Percentiles rank a stretch among this genome's conserved stretches.
These are phyloP conservation scores for Podila horticola DNA, from an alignment of 192 early-diverging fungal genomes.

Conservation along the genomic window DNA sequence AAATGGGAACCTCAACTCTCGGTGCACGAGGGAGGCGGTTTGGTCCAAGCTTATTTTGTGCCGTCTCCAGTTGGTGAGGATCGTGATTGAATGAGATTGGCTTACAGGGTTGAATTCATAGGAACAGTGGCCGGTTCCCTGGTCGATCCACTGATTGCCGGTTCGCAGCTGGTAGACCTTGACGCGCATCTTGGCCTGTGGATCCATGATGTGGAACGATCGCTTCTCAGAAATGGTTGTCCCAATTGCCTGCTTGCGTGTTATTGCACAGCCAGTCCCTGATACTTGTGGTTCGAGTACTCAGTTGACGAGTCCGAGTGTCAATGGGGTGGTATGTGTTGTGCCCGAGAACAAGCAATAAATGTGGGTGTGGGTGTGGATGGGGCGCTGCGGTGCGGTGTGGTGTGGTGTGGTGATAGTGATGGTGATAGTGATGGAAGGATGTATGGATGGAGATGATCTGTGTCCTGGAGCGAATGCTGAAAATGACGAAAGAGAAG, in stretches of 20 bases:
- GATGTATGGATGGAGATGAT: neutral
- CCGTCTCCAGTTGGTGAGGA: neutral
- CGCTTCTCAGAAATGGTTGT: neutral
- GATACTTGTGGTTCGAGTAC: neutral
- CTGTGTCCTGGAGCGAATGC: neutral
- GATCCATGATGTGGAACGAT: constrained; percentile 32
- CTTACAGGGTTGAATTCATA: constrained; percentile 73
- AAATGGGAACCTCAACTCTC: too few relatives aligned
- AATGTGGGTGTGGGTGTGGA: neutral
- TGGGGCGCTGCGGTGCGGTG: neutral
- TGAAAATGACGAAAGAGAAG: neutral
- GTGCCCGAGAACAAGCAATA: neutral
- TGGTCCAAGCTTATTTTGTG: too few relatives aligned
- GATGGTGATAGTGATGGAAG: too few relatives aligned
- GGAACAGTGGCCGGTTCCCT: constrained; percentile 85
- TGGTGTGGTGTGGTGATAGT: neutral
- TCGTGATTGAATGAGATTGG: neutral
- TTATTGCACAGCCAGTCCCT: neutral
- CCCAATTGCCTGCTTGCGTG: neutral
- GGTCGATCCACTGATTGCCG: constrained; percentile 82
- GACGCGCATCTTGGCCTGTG: constrained; percentile 66
- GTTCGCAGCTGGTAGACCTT: constrained; percentile 85
- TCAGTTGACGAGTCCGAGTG: too few relatives aligned
- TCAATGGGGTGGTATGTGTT: too few relatives aligned
- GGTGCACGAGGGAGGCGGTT: too few relatives aligned